Evolutionary conservation across 306 rosid genomes (phyloP), one percentile per base, ranked within the genome.

Genomic region (Luffa aegyptiaca): DNA sequence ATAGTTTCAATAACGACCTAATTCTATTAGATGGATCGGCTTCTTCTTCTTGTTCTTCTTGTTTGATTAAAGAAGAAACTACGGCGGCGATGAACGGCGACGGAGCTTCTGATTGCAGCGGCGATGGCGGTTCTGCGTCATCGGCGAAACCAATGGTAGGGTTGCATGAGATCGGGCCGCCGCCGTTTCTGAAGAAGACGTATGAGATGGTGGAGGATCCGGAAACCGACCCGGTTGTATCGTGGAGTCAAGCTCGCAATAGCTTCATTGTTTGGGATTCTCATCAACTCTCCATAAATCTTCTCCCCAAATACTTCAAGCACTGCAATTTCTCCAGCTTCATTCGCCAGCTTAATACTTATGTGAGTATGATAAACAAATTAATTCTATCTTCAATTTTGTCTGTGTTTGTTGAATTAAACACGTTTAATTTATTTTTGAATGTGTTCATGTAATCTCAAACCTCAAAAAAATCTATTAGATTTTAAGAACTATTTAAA

Each of bases 311-410:
- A 21, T 89, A 90, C 81, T 93, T 95, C 86, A 95, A 93, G 83
- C 99, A 95, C 82, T 80, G 88, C 49, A 93, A 93, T 75, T 91
- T 95, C 89, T 91, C 99, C n/a, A 95, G 99, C 89, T 95, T 95
- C 87, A 81, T 95, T 69, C 99, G 99, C 80, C 99, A 95, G 84
- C 99, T 95, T 76, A 95, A 95, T 20, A 95, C 97, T 77, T 95
- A 95, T 2, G 99, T 95, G 71, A 87, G 90, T 82, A 39, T 26
- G 31, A 26, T 66, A 52, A 52, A 20, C 16, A 5, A 52, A 14
- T 52, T 52, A 2, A 52, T 55, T 14, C 2, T 56, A 17, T 56
- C 26, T 18, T 56, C n/a, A 56, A 56, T 17, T 56, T 56, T 56
- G 26, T 56, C 26, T 53, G 8, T 53, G 59, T 3, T 53, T 53